These are phyloP conservation scores for Colletotrichum incanum DNA, from an alignment of 2,329 filamentous ascomycete species.

Conservation along the genomic window DNA sequence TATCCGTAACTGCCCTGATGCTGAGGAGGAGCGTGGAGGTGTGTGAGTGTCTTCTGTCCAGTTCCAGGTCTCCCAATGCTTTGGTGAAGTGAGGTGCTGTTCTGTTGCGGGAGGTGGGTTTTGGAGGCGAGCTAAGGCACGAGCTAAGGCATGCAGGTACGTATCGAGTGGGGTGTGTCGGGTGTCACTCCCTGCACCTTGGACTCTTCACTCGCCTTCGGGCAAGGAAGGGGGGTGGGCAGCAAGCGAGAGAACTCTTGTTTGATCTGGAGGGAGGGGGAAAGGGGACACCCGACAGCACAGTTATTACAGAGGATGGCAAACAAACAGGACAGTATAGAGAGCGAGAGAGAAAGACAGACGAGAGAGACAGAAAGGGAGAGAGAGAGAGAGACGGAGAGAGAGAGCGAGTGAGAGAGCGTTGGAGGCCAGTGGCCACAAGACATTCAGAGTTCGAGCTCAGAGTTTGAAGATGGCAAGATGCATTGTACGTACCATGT, in stretches of 20 bases:
- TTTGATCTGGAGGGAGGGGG: background rate
- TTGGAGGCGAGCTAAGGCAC: slow-evolving; percentile 34
- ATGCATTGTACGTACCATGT: slow-evolving; percentile 4
- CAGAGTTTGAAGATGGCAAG: slow-evolving; percentile 8
- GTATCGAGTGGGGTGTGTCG: slow-evolving; percentile 31
- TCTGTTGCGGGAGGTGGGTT: slow-evolving; percentile 42
- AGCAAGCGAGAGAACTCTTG: background rate
- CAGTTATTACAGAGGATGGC: background rate
- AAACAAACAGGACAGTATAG: background rate
- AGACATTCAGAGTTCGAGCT: slow-evolving; percentile 3
- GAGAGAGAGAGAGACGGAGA: background rate
- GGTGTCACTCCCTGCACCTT: slow-evolving; percentile 10
- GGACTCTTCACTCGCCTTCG: background rate
- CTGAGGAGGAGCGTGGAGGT: background rate
- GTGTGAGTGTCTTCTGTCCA: background rate
- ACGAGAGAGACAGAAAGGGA: background rate
- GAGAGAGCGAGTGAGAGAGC: background rate
- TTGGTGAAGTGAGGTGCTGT: slow-evolving; percentile 25
- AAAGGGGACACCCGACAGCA: background rate
- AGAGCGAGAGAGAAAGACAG: background rate
- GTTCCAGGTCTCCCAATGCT: slow-evolving; percentile 12
- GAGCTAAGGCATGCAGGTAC: slow-evolving; percentile 32
- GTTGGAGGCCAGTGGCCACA: background rate
- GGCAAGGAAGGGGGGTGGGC: background rate
- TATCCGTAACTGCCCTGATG: slow-evolving; percentile 8